Conservation (phyloP, 257 asterid species). For the Solanum commersonii region DNA sequence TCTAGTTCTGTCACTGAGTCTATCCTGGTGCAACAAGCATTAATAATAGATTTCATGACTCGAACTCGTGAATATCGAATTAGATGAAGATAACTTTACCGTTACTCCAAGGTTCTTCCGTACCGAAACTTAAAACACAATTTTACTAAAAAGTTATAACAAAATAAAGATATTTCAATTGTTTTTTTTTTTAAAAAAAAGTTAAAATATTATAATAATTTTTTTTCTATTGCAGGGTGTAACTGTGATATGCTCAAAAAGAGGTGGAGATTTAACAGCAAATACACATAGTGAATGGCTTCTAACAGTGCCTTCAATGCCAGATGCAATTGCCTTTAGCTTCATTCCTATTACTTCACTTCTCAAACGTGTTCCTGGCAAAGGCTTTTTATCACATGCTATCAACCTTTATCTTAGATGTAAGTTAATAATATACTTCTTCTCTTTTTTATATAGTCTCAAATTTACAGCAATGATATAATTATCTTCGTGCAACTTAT, state of each 20-base stretch:
- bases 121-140: not conserved
- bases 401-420: conserved; percentile 88
- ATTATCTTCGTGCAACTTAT: not conserved
- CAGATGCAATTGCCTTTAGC: conserved; percentile 65
- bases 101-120: not conserved
- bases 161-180: no score
- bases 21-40: not conserved
- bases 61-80: not conserved
- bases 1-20: not conserved
- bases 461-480: not conserved
- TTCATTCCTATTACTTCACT: conserved; percentile 87
- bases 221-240: conserved; percentile 40
- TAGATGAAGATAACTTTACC: not conserved
- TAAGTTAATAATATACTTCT: conserved; percentile 9
- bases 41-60: not conserved
- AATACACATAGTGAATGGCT: conserved; percentile 76
- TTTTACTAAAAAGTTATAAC: not conserved
- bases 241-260: conserved; percentile 64
- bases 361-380: conserved; percentile 69
- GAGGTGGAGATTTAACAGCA: conserved; percentile 64
- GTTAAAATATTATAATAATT: no score
- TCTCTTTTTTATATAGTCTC: not conserved
- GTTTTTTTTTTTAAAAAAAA: no score
- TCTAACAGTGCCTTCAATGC: conserved; percentile 53
- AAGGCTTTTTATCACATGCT: conserved; percentile 88